Evolutionary conservation across 2,329 filamentous ascomycete genomes (phyloP).

Genomic region (Neocucurbitaria cava): DNA sequence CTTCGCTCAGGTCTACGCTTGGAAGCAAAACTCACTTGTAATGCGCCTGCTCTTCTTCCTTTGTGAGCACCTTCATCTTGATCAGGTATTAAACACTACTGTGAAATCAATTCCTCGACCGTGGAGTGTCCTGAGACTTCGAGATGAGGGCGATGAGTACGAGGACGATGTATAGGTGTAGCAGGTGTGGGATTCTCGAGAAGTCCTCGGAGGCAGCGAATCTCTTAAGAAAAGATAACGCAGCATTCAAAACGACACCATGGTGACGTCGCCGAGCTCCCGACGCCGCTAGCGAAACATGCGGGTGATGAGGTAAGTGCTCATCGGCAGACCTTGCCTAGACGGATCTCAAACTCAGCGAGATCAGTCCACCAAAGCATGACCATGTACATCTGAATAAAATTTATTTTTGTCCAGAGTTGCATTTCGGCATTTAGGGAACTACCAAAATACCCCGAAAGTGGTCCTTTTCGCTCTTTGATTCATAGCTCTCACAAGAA

Average conservation of each 20-base stretch:
- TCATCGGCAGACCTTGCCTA: slow-evolving; percentile 34
- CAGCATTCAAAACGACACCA: slow-evolving; percentile 32
- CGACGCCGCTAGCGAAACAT: slow-evolving; percentile 28
- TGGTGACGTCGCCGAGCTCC: slow-evolving; percentile 49
- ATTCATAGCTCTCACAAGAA: background rate
- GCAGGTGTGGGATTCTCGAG: background rate
- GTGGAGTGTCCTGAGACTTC: background rate
- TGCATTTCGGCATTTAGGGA: background rate
- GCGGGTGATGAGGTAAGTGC: slow-evolving; percentile 31
- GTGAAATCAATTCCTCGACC: background rate
- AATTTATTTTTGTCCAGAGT: slow-evolving; percentile 1
- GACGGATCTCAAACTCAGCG: slow-evolving; percentile 4
- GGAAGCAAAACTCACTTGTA: slow-evolving; percentile 64
- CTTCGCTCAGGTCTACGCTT: background rate
- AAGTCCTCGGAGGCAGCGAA: slow-evolving; percentile 14
- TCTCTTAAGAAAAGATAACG: slow-evolving; percentile 38
- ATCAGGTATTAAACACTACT: slow-evolving; percentile 1
- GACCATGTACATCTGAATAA: slow-evolving; percentile 17
- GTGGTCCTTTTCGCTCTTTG: background rate
- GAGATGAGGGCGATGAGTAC: background rate
- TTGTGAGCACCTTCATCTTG: slow-evolving; percentile 91
- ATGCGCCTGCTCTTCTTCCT: slow-evolving; percentile 89
- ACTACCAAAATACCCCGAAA: background rate
- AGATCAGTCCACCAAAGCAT: slow-evolving; percentile 28
- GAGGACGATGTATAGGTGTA: background rate